Evolutionary conservation across 163 green algal genomes (phyloP).

Genomic region (Chlamydomonas reinhardtii): DNA sequence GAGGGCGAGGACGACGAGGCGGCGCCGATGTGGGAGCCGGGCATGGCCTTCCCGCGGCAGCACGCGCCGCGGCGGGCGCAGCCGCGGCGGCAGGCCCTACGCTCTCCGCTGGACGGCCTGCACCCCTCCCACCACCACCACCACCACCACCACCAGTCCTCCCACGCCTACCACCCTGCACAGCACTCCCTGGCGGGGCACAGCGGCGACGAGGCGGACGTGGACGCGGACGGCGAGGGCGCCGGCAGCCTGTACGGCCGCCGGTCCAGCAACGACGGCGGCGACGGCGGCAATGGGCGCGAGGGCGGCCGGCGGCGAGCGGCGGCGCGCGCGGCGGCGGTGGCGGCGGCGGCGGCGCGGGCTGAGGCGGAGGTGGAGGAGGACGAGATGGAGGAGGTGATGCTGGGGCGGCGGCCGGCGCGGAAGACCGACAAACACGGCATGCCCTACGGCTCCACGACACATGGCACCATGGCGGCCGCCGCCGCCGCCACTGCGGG

Average conservation of each 20-base stretch:
- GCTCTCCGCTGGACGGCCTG: constrained; percentile 13
- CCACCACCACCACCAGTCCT: not conserved
- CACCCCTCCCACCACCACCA: not conserved
- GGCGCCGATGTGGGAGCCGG: not conserved
- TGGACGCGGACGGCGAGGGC: constrained; percentile 6
- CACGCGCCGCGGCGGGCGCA: not conserved
- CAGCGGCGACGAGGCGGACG: constrained; percentile 1
- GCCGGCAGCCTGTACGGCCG: not conserved
- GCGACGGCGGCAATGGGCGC: not conserved
- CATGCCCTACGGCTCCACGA: no score
- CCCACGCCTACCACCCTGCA: no score
- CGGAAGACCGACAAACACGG: not conserved
- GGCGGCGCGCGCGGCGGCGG: constrained; percentile 20
- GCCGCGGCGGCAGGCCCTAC: not conserved
- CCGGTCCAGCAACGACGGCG: constrained; percentile 2
- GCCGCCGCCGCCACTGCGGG: not conserved
- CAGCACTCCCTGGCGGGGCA: not conserved
- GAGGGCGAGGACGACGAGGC: not conserved
- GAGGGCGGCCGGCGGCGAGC: constrained; percentile 12
- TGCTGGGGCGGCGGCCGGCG: constrained; percentile 17
- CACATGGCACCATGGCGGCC: no score
- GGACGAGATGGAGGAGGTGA: constrained; percentile 29
- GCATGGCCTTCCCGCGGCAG: not conserved
- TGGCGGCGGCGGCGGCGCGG: constrained; percentile 28
- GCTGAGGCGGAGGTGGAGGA: constrained; percentile 42